Evolutionary conservation across 352 stramenopile genomes (phyloP).

Genomic region (Phytophthora meadii): DNA sequence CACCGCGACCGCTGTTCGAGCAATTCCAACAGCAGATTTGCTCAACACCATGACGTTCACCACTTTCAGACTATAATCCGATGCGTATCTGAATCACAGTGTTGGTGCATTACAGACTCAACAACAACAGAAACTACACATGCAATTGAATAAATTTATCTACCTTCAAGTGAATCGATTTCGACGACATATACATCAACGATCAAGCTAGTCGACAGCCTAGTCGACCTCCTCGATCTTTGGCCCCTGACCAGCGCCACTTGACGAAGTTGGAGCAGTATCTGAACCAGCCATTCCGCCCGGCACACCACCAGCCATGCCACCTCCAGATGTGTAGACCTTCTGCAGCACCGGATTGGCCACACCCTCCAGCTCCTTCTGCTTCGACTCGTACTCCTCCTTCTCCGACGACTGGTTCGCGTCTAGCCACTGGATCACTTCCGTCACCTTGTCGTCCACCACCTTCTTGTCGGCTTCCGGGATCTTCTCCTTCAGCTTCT

Average conservation of each 20-base stretch:
- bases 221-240: constrained; percentile 90
- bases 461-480: constrained; percentile 85
- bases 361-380: constrained; percentile 90
- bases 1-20: too few species aligned
- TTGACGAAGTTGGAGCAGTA: constrained; percentile 23
- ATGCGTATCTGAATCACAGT: too few species aligned
- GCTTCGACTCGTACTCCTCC: constrained; percentile 85
- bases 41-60: too few species aligned
- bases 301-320: constrained; percentile 23
- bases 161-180: background rate
- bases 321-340: constrained; percentile 75
- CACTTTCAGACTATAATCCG: too few species aligned
- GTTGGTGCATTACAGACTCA: too few species aligned
- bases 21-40: too few species aligned
- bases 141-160: background rate
- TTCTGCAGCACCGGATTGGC: constrained; percentile 88
- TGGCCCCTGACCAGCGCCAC: constrained; percentile 62
- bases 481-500: constrained; percentile 95
- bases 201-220: constrained; percentile 4
- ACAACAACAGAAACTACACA: background rate
- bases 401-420: constrained; percentile 87
- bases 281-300: constrained; percentile 33
- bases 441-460: constrained; percentile 91
- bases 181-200: background rate
- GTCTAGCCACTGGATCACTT: constrained; percentile 98